A percentile compares a stretch with the other conserved stretches of the same genome.
Evolutionary conservation across 225 moss, liverwort and hornwort genomes (phyloP).

Genomic region (Straminergon stramineum): DNA sequence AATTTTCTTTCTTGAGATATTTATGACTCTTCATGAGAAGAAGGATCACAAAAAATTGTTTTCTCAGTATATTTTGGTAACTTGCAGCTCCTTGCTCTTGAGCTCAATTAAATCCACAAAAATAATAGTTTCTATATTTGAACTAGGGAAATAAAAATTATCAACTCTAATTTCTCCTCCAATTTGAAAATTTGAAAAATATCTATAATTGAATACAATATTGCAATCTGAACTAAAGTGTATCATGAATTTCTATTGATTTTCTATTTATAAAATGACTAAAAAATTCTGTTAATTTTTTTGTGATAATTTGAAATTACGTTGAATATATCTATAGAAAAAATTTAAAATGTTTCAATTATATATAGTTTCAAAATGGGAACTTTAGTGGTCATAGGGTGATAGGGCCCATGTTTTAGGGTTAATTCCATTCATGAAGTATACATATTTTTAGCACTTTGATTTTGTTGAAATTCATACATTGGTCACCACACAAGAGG

Average conservation of each 20-base stretch:
- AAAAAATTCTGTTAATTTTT: too few species aligned
- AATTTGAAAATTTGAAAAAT: not conserved
- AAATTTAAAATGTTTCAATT: not conserved
- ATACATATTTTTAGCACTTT: not conserved
- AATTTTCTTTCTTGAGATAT: fast-evolving
- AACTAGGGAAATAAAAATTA: not conserved
- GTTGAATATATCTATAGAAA: not conserved
- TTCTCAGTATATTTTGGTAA: not conserved
- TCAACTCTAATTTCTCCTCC: not conserved
- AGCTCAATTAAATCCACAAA: not conserved
- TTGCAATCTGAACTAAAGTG: not conserved
- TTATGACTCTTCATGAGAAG: not conserved
- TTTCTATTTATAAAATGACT: not conserved
- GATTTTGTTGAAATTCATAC: not conserved
- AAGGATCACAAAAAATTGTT: not conserved
- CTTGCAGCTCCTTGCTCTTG: not conserved
- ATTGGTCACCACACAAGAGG: fast-evolving
- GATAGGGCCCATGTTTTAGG: fast-evolving
- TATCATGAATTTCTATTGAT: not conserved
- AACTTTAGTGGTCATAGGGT: not conserved
- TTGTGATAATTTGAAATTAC: too few species aligned
- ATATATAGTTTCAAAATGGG: not conserved
- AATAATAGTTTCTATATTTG: not conserved
- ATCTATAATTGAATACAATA: too few species aligned
- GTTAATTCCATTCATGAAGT: not conserved